These are phyloP conservation scores for Cutaneotrichosporon mucoides DNA, from an alignment of 1,284 basidiomycete genomes.

Conservation along the genomic window DNA sequence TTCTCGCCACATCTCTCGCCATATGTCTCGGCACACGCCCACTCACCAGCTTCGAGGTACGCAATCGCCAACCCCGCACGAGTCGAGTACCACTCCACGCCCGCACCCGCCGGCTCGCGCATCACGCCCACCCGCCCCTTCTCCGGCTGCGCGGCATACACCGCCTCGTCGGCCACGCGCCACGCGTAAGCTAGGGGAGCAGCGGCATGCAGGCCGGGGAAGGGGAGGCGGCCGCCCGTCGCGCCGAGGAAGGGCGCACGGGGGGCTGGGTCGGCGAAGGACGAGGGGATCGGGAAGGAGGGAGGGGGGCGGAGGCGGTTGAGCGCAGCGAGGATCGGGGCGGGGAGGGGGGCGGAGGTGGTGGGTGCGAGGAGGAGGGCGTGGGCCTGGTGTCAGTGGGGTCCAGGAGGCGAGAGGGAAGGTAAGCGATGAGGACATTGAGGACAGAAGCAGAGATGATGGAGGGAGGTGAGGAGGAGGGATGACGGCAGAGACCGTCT, in stretches of 20 bases:
- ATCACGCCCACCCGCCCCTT: slow-evolving; percentile 26
- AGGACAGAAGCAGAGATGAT: too few species aligned
- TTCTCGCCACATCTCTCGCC: too few species aligned
- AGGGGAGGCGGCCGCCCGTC: slow-evolving; percentile 27
- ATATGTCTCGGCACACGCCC: background rate
- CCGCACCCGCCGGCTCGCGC: slow-evolving; percentile 39
- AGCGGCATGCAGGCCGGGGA: slow-evolving; percentile 29
- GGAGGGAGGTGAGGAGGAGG: too few species aligned
- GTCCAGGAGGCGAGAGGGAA: background rate
- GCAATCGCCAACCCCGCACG: slow-evolving; percentile 31
- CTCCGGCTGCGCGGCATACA: slow-evolving; percentile 19
- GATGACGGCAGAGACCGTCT: too few species aligned
- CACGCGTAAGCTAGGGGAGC: slow-evolving; percentile 39
- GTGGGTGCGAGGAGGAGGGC: slow-evolving; percentile 33
- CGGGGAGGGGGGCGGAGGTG: slow-evolving; percentile 33
- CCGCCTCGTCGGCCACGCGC: slow-evolving; percentile 36
- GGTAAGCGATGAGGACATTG: too few species aligned
- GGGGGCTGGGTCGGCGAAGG: background rate
- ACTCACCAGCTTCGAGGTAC: slow-evolving; percentile 37
- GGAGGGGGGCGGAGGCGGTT: slow-evolving; percentile 36
- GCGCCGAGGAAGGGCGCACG: background rate
- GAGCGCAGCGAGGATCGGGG: slow-evolving; percentile 11
- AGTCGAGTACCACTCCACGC: slow-evolving; percentile 42
- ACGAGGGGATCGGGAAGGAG: slow-evolving; percentile 1
- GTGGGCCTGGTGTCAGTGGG: slow-evolving; percentile 30